Evolutionary conservation across 768 basidiomycete species (phyloP), one percentile per base, ranked within the genome.

Genomic region (Leccinum sublutescens): DNA sequence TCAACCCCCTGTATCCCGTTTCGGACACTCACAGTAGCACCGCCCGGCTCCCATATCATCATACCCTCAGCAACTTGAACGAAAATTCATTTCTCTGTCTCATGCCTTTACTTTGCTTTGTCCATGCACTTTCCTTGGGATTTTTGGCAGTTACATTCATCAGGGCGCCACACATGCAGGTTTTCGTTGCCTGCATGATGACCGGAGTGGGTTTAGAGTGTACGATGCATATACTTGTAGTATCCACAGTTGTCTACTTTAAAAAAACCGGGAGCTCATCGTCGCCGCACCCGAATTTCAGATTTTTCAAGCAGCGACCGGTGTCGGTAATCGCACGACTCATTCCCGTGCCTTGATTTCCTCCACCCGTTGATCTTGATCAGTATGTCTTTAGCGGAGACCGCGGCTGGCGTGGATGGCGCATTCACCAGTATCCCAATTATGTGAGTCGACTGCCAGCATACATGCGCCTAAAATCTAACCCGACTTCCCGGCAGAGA

Each of bases 371-470:
- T n/a, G 9, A 50, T 50, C 43, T 49, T 23, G 48, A 62, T 34
- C 49, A 10, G 49, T 15, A 64, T 72, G 69, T 70, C 70, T 6
- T 55, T 71, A 55, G 54, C 58, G 38, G 60, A 63, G 10, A 57
- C 60, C 9, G 68, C 68, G 21, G 57, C 63, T 29, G 17, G 55
- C 1, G 51, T 65, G 4, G 33, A 69, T 19, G 61, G 62, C 36
- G 66, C 68, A 11, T 70, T 70, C 50, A 57, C 62, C 10, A 62
- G 55, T 27, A 70, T 70, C 54, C 70, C 70, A 3, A 60, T 70
- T 9, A 65, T 71, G 70, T 73, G 19, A 62, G 71, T 60, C 9
- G 47, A 25, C 14, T 51, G 15, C 25, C 25, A 27, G 50, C 43
- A 45, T 45, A 19, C 21, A 21, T 6, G n/a, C 6, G 17, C 17